Evolutionary conservation across 768 basidiomycete genomes (phyloP).

Genomic region (Rhodotorula taiwanensis): DNA sequence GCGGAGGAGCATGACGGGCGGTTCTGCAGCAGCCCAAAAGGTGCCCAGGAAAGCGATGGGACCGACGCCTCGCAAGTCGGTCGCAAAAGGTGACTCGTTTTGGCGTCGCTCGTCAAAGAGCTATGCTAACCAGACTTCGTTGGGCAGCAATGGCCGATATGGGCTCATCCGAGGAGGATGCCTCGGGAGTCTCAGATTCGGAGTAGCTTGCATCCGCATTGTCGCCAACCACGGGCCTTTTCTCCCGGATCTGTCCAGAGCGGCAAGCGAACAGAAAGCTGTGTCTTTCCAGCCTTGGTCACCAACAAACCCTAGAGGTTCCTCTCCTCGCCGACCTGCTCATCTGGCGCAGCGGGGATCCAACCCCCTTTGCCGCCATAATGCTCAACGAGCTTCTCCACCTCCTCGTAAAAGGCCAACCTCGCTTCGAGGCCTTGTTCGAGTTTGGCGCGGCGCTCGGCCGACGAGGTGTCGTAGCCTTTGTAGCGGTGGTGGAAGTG

Average conservation of each 20-base stretch:
- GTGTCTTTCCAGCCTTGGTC: too few relatives aligned
- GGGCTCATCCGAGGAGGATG: constrained; percentile 13
- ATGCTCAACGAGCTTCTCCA: background rate
- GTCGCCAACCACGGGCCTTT: too few relatives aligned
- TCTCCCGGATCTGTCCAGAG: too few relatives aligned
- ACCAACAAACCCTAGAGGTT: background rate
- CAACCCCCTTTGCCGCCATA: background rate
- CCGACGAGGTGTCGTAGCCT: background rate
- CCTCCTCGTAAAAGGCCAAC: background rate
- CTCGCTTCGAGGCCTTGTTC: background rate
- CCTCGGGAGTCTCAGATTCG: constrained; percentile 23
- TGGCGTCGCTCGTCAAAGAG: background rate
- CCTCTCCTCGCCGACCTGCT: background rate
- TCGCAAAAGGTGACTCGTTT: background rate
- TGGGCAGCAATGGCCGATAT: background rate
- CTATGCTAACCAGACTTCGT: background rate
- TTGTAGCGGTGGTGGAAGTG: constrained; percentile 5
- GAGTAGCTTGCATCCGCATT: constrained; percentile 10
- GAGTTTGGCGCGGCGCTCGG: background rate
- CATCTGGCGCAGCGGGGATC: background rate
- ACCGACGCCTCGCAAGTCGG: background rate
- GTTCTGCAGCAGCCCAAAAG: background rate
- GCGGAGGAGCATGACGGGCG: background rate
- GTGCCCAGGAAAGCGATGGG: constrained; percentile 3
- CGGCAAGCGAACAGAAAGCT: too few relatives aligned